Conservation (phyloP, 2,329 filamentous ascomycete species). For the Thelonectria rubi region DNA sequence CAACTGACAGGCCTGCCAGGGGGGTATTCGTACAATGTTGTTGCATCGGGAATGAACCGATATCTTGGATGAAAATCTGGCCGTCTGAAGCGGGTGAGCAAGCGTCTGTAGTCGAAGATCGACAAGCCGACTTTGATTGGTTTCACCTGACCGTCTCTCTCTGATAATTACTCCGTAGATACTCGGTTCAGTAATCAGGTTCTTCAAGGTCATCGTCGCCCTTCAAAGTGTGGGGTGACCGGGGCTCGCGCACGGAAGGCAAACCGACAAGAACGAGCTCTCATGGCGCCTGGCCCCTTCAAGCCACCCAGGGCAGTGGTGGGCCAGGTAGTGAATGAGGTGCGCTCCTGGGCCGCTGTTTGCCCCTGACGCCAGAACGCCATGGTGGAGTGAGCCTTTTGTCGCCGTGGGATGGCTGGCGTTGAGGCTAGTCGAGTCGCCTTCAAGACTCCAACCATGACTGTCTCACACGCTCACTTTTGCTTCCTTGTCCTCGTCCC, state of each 20-base stretch:
- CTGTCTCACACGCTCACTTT: background rate
- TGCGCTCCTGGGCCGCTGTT: slow-evolving; percentile 8
- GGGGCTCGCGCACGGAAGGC: background rate
- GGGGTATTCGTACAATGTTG: background rate
- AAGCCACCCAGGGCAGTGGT: slow-evolving; percentile 28
- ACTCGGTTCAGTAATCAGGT: no score
- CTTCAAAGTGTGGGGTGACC: slow-evolving; percentile 15
- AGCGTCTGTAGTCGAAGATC: background rate
- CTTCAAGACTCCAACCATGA: background rate
- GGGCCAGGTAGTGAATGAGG: background rate
- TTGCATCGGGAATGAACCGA: background rate
- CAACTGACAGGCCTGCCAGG: background rate
- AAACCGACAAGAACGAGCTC: slow-evolving; percentile 6
- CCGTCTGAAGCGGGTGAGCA: background rate
- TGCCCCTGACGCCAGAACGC: slow-evolving; percentile 33
- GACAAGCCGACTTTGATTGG: background rate
- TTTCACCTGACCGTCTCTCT: background rate
- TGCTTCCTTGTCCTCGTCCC: background rate
- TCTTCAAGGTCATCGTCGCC: background rate
- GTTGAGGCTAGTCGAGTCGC: background rate
- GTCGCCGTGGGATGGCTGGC: background rate
- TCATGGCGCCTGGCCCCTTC: slow-evolving; percentile 12
- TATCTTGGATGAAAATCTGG: background rate
- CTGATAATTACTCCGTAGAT: background rate
- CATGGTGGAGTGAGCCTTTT: slow-evolving; percentile 19